phyloP scores from a whole-genome alignment of 202 grass and related monocot genomes.

The Digitaria exilis region DNA sequence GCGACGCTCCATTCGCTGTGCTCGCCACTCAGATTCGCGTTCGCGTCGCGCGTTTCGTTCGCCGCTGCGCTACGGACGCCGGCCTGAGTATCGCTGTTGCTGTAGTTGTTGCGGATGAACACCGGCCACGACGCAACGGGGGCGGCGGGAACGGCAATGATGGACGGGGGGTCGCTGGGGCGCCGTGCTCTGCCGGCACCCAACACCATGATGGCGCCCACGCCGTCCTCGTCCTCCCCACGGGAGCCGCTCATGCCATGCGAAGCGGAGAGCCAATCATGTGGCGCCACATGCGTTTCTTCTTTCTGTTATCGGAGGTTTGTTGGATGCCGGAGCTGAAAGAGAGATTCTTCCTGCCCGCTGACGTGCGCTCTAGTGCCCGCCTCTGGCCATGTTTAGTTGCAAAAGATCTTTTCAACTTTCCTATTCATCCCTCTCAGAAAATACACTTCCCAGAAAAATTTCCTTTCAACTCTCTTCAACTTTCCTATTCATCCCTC shows the following conservation, averaged over 20 bases:
- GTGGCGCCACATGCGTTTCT: constrained; percentile 7
- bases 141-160: background rate
- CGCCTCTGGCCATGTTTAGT: too few species aligned
- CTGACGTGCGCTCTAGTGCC: background rate
- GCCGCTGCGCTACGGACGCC: background rate
- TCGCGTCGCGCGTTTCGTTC: background rate
- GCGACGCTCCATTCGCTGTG: background rate
- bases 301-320: background rate
- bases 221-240: background rate
- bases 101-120: background rate
- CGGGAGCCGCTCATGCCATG: background rate
- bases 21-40: constrained; percentile 5
- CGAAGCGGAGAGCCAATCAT: background rate
- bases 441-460: too few species aligned
- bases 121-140: background rate
- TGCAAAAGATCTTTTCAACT: too few species aligned
- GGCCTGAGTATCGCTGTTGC: background rate
- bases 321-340: background rate
- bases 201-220: constrained; percentile 22
- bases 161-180: background rate
- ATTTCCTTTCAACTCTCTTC: too few species aligned
- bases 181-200: background rate
- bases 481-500: too few species aligned
- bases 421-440: too few species aligned
- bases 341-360: background rate